These are phyloP conservation scores for Neurospora africana DNA, from an alignment of 495 filamentous ascomycete species.

Conservation along the genomic window DNA sequence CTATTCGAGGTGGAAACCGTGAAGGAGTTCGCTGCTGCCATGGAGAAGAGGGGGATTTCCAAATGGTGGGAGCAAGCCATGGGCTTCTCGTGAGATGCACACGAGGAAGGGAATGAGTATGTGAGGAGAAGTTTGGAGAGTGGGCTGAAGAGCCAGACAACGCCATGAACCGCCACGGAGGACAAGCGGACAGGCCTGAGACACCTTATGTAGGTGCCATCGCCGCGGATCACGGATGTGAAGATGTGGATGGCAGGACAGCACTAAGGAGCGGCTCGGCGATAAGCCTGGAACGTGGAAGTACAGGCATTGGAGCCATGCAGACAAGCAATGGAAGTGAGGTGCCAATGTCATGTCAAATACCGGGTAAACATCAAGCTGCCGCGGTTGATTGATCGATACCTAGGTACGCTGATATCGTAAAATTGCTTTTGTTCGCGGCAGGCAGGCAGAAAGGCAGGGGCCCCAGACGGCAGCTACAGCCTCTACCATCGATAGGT, in stretches of 20 bases:
- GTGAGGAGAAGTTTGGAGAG: background rate
- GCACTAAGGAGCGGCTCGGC: no score
- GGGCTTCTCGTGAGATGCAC: slow-evolving; percentile 10
- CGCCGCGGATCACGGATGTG: background rate
- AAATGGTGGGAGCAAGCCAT: slow-evolving; percentile 21
- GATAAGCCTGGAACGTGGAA: no score
- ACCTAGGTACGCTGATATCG: background rate
- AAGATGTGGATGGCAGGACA: background rate
- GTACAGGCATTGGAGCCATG: background rate
- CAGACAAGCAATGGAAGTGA: background rate
- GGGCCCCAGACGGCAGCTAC: background rate
- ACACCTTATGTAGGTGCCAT: background rate
- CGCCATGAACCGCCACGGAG: background rate
- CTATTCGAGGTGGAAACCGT: slow-evolving; percentile 16
- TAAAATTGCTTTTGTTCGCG: background rate
- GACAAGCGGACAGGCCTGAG: background rate
- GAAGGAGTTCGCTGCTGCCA: slow-evolving; percentile 18
- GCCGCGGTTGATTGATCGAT: background rate
- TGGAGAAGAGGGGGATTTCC: slow-evolving; percentile 17
- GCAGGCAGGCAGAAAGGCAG: background rate
- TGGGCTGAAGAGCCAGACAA: background rate
- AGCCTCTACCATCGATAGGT: background rate
- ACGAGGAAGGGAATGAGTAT: background rate
- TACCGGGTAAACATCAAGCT: background rate
- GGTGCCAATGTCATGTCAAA: background rate